Evolutionary conservation across 257 asterid species (phyloP).

Genomic region (Nicotiana sylvestris): DNA sequence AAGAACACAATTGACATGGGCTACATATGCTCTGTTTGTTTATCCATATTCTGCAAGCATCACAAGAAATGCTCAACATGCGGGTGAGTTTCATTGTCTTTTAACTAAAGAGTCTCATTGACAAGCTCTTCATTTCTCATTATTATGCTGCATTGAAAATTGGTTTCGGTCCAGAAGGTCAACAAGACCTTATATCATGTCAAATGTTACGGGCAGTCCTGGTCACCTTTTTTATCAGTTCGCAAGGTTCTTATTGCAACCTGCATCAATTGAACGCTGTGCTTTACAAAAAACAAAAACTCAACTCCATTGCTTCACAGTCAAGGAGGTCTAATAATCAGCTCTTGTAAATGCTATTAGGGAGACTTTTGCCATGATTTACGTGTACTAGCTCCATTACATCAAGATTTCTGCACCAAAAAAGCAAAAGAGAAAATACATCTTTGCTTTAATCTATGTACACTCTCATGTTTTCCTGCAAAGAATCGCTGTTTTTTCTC

Average conservation of each 20-base stretch:
- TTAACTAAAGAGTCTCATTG: not conserved
- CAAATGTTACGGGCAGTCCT: not conserved
- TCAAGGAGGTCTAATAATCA: not conserved
- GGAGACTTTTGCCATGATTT: not conserved
- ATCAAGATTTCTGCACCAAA: not conserved
- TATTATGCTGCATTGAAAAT: not conserved
- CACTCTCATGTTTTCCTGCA: not conserved
- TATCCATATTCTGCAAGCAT: constrained; percentile 89
- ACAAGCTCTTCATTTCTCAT: not conserved
- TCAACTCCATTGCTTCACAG: not conserved
- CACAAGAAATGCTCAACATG: constrained; percentile 90
- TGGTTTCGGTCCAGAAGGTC: not conserved
- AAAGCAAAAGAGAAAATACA: not conserved
- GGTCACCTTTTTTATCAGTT: not conserved
- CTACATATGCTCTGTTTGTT: constrained; percentile 86
- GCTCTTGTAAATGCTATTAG: not conserved
- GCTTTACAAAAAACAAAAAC: not conserved
- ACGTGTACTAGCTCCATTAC: not conserved
- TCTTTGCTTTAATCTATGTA: not conserved
- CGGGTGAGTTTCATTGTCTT: constrained; percentile 57
- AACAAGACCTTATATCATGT: not conserved
- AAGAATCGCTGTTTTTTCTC: not conserved
- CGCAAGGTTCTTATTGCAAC: not conserved
- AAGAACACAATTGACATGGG: constrained; percentile 90
- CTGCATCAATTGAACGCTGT: not conserved